Percentiles rank a stretch among this genome's conserved stretches.
These are phyloP conservation scores for Phytophthora tubulina DNA, from an alignment of 352 stramenopile species.

Conservation along the genomic window DNA sequence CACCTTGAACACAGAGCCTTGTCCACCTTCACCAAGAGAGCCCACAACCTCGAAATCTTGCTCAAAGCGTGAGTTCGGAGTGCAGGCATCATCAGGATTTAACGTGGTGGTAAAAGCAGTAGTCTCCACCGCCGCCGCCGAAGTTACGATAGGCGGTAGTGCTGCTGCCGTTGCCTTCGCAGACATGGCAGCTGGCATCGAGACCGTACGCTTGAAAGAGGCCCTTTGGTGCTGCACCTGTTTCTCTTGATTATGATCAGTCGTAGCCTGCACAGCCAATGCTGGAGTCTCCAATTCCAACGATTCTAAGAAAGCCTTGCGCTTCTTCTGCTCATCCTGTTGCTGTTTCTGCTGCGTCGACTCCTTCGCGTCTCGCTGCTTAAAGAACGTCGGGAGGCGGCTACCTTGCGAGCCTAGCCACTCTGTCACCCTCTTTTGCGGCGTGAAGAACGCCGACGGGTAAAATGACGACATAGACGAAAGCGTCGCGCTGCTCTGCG, in stretches of 20 bases:
- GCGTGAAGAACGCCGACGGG: constrained; percentile 46
- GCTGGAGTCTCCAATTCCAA: constrained; percentile 35
- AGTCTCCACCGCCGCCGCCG: constrained; percentile 18
- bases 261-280: constrained; percentile 19
- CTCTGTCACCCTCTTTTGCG: constrained; percentile 56
- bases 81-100: constrained; percentile 4
- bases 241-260: constrained; percentile 23
- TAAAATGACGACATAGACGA: constrained; percentile 53
- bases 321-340: constrained; percentile 38
- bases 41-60: constrained; percentile 80
- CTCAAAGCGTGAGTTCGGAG: constrained; percentile 60
- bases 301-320: constrained; percentile 29
- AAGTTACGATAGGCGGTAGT: constrained; percentile 30
- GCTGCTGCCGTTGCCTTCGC: constrained; percentile 25
- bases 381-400: constrained; percentile 53
- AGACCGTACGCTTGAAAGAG: constrained; percentile 38
- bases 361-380: constrained; percentile 35
- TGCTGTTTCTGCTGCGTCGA: constrained; percentile 33
- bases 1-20: constrained; percentile 82
- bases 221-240: constrained; percentile 14
- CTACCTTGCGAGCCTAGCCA: constrained; percentile 56
- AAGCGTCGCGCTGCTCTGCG: constrained; percentile 48
- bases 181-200: constrained; percentile 35
- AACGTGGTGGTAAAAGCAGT: neutral
- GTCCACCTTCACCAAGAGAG: constrained; percentile 72